Evolutionary conservation across 108 stramenopile species (phyloP).

Genomic region (Fistulifera pelliculosa): DNA sequence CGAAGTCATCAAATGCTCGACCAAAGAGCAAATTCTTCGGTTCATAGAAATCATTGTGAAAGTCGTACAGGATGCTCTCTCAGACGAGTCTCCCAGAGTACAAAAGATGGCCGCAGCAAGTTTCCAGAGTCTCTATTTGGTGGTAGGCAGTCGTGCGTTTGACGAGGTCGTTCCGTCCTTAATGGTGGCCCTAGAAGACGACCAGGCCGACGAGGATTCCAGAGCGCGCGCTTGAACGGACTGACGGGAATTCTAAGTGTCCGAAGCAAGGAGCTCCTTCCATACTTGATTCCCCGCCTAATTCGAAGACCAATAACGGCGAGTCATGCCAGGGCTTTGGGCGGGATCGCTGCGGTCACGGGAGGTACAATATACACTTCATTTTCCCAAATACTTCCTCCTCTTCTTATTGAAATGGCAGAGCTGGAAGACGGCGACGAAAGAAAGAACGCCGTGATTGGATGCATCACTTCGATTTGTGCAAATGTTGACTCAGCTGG

Average conservation of each 20-base stretch:
- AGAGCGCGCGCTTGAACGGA: constrained; percentile 79
- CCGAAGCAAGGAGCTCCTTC: constrained; percentile 86
- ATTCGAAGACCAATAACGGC: constrained; percentile 69
- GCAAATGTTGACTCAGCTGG: constrained; percentile 60
- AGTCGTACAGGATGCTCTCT: constrained; percentile 90
- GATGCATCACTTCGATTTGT: constrained; percentile 54
- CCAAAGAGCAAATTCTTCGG: constrained; percentile 83
- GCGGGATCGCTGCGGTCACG: constrained; percentile 83
- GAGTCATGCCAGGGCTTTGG: constrained; percentile 82
- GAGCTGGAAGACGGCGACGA: constrained; percentile 44
- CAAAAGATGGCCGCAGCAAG: constrained; percentile 86
- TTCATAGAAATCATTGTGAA: constrained; percentile 88
- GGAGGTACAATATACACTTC: constrained; percentile 78
- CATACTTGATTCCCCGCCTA: constrained; percentile 90
- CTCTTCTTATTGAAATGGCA: constrained; percentile 60
- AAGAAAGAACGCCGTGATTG: constrained; percentile 42
- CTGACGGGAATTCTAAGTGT: constrained; percentile 87
- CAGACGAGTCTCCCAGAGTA: constrained; percentile 79
- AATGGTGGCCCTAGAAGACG: constrained; percentile 74
- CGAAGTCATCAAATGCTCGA: constrained; percentile 87
- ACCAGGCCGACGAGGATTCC: constrained; percentile 41
- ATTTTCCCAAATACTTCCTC: constrained; percentile 70
- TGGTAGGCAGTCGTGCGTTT: constrained; percentile 82
- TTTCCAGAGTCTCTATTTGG: constrained; percentile 87
- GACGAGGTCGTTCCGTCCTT: constrained; percentile 91